Base-by-base conservation (phyloP, 768 basidiomycete genomes). In the Auricularia heimuer region DNA sequence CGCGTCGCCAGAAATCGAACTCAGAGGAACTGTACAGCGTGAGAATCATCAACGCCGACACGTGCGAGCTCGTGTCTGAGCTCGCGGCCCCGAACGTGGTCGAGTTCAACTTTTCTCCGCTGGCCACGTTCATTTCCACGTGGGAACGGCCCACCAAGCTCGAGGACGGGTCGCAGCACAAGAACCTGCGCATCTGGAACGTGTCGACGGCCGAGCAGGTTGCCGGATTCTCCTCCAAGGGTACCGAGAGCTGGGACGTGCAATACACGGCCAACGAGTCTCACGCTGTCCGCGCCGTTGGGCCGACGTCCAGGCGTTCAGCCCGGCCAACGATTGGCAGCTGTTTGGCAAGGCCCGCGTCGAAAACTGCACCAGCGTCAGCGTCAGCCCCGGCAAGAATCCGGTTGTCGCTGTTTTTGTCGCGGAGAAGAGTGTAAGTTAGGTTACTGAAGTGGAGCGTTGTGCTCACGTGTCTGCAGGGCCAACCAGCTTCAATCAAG, bases 111-210 rank as follows among this genome's bases (percentile, higher is more conserved):
- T 97, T 99, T 77, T 98, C 96, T 4, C 95, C 97, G 10, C 84
- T 90, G 67, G 95, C 93, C 45, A 93, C 90, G 0, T 98, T 92
- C 75, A 72, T 99, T 54, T 95, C 93, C 63, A 95, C 92, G 60
- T 98, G 95, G 92, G 95, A 98, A 77, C 85, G 97, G 65, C 92
- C 89, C 69, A 80, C 86, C 70, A 97, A 97, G 77, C 83, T 90
- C 62, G 95, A 94, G 73, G 94, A 94, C 68, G 92, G 90, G 64
- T 74, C 84, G 2, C 92, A 94, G 76, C 91, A 96, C 82, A 95
- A 91, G 80, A 99, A 99, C 74, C 85, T 95, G 66, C 87, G 91
- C 66, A 81, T 98, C 68, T 99, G 94, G 81, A 89, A 89, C 68
- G 87, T 83, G 14, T 88, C 86, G 10, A 89, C 91, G 0, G 93